phyloP scores from a whole-genome alignment of 2,329 filamentous ascomycete species.

The Aspergillus sclerotialis region DNA sequence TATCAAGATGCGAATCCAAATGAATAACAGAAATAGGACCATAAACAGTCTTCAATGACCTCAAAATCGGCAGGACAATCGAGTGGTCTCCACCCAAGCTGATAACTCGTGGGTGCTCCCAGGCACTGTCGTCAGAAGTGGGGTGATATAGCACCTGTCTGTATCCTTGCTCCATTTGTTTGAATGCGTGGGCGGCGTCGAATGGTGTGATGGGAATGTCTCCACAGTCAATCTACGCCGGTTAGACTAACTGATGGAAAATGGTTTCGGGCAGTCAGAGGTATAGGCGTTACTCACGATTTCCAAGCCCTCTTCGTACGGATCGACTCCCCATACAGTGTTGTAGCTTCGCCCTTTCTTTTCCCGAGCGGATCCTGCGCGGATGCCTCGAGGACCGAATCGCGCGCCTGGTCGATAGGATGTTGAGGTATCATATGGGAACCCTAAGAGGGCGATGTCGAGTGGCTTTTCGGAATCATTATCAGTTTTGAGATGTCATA shows the following conservation, averaged over 20 bases:
- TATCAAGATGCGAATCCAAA: slow-evolving; percentile 23
- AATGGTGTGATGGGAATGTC: slow-evolving; percentile 22
- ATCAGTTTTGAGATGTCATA: too few relatives aligned
- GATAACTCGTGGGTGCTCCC: slow-evolving; percentile 12
- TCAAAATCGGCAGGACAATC: slow-evolving; percentile 18
- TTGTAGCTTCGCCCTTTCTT: slow-evolving; percentile 23
- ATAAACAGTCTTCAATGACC: slow-evolving; percentile 16
- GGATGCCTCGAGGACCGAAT: slow-evolving; percentile 25
- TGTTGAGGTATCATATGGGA: slow-evolving; percentile 27
- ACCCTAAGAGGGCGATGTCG: slow-evolving; percentile 25
- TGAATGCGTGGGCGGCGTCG: slow-evolving; percentile 16
- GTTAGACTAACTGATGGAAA: background rate
- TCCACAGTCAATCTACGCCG: slow-evolving; percentile 17
- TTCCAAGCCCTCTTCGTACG: slow-evolving; percentile 13
- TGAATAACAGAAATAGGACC: slow-evolving; percentile 19
- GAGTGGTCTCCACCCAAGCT: slow-evolving; percentile 19
- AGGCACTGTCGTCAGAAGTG: slow-evolving; percentile 5
- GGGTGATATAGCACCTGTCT: slow-evolving; percentile 11
- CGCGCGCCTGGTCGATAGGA: slow-evolving; percentile 26
- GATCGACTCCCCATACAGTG: slow-evolving; percentile 19
- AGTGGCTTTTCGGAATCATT: too few relatives aligned
- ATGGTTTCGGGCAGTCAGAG: too few relatives aligned
- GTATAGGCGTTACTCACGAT: slow-evolving; percentile 7
- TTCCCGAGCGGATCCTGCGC: slow-evolving; percentile 21
- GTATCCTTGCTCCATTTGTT: slow-evolving; percentile 20